Conservation (phyloP, 768 basidiomycete genomes). For the Rhodotorula toruloides region DNA sequence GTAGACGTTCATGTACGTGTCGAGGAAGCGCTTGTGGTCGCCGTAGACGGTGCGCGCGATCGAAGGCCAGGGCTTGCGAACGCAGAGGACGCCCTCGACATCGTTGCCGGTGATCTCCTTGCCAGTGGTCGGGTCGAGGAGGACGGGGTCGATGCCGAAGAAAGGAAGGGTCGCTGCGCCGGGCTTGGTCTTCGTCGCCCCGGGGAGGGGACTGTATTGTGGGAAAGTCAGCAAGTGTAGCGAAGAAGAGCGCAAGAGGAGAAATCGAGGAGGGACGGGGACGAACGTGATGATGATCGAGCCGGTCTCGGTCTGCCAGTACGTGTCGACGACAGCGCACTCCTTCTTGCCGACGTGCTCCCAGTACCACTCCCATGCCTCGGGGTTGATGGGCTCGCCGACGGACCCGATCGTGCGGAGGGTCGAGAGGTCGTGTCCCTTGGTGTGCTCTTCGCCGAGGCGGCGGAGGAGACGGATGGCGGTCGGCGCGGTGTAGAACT, state of each 20-base stretch:
- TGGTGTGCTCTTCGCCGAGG: constrained; percentile 78
- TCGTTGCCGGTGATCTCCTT: constrained; percentile 67
- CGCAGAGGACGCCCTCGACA: constrained; percentile 83
- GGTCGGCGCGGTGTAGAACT: constrained; percentile 88
- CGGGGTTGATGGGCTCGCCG: constrained; percentile 98
- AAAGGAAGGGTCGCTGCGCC: constrained; percentile 96
- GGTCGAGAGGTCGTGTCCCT: constrained; percentile 70
- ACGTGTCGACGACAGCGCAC: constrained; percentile 56
- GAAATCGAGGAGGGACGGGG: background rate
- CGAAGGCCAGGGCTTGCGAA: constrained; percentile 87
- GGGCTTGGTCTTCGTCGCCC: constrained; percentile 91
- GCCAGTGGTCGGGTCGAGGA: constrained; percentile 79
- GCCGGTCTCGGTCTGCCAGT: constrained; percentile 96
- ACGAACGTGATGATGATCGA: constrained; percentile 73
- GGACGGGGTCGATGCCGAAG: constrained; percentile 85
- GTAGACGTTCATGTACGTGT: constrained; percentile 72
- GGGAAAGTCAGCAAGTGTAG: background rate
- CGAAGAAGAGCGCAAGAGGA: background rate
- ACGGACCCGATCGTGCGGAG: constrained; percentile 86
- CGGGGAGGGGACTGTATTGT: constrained; percentile 66
- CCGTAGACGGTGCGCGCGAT: constrained; percentile 86
- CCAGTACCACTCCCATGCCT: constrained; percentile 99
- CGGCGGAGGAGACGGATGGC: constrained; percentile 87
- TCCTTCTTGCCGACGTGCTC: constrained; percentile 81
- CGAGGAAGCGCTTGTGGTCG: constrained; percentile 81